Percentiles rank a stretch among this genome's conserved stretches.
phyloP scores from a whole-genome alignment of 139 green algal genomes.

The Cymbomonas tetramitiformis region DNA sequence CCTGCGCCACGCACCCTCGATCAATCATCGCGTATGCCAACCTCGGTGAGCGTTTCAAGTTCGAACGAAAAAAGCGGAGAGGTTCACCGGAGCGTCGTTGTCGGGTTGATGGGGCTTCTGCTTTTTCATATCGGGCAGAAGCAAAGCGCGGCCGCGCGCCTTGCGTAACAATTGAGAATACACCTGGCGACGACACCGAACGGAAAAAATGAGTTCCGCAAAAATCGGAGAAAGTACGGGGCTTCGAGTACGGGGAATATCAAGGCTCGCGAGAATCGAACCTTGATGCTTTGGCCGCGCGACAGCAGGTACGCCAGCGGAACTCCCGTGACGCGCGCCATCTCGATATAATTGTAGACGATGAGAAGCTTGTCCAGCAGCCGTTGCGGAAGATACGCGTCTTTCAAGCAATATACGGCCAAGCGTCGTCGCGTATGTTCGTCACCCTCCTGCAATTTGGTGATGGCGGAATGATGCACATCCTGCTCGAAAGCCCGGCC shows the following conservation, averaged over 20 bases:
- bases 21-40: no score
- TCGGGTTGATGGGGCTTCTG: no score
- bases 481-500: no score
- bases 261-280: no score
- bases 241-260: no score
- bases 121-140: slow-evolving; percentile 72
- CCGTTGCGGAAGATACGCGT: slow-evolving; percentile 40
- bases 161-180: slow-evolving; percentile 88
- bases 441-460: slow-evolving; percentile 84
- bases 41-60: no score
- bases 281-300: slow-evolving; percentile 55
- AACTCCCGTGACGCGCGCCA: slow-evolving; percentile 91
- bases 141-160: slow-evolving; percentile 41
- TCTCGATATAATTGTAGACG: slow-evolving; percentile 98
- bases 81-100: no score
- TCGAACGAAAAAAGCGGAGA: no score
- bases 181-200: no score
- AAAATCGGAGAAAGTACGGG: no score
- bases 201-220: no score
- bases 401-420: slow-evolving; percentile 95
- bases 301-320: slow-evolving; percentile 80
- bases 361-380: slow-evolving; percentile 87
- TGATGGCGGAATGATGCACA: slow-evolving; percentile 88
- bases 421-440: slow-evolving; percentile 75
- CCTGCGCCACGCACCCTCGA: not conserved